Evolutionary conservation across 805 yeast genomes (phyloP).

Genomic region (Metschnikowia colocasiae): DNA sequence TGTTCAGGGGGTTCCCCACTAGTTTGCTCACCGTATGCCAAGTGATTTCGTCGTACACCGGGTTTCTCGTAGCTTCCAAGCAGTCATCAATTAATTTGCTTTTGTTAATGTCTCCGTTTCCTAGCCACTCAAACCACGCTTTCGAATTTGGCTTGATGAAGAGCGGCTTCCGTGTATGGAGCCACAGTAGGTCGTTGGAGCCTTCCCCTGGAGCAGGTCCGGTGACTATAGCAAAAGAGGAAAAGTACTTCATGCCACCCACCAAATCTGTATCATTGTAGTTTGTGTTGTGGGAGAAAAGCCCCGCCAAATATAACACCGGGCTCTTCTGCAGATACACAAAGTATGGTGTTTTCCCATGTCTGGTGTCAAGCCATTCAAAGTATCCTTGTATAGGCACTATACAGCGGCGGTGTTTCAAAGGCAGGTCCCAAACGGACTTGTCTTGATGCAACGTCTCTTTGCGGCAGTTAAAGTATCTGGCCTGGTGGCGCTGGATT

Average conservation of each 20-base stretch:
- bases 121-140: slow-evolving; percentile 66
- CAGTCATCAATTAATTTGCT: slow-evolving; percentile 35
- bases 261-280: slow-evolving; percentile 22
- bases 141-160: slow-evolving; percentile 55
- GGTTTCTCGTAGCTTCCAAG: slow-evolving; percentile 33
- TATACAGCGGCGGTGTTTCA: slow-evolving; percentile 56
- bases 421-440: slow-evolving; percentile 55
- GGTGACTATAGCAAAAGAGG: slow-evolving; percentile 68
- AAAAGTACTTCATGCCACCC: slow-evolving; percentile 24
- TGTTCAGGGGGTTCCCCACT: slow-evolving; percentile 59
- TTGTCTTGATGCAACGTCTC: slow-evolving; percentile 53
- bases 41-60: slow-evolving; percentile 37
- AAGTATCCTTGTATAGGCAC: slow-evolving; percentile 81
- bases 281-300: slow-evolving; percentile 36
- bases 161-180: slow-evolving; percentile 79
- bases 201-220: slow-evolving; percentile 50
- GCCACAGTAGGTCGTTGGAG: slow-evolving; percentile 54
- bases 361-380: slow-evolving; percentile 61
- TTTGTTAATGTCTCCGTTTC: slow-evolving; percentile 39
- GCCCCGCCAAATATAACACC: slow-evolving; percentile 60
- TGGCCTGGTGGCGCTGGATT: slow-evolving; percentile 35
- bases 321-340: slow-evolving; percentile 50
- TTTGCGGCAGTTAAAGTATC: slow-evolving; percentile 69
- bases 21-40: slow-evolving; percentile 55
- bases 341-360: slow-evolving; percentile 59